Percentiles rank a stretch among this genome's conserved stretches.
These are phyloP conservation scores for Conticribra weissflogii DNA, from an alignment of 108 stramenopile species.

Conservation along the genomic window DNA sequence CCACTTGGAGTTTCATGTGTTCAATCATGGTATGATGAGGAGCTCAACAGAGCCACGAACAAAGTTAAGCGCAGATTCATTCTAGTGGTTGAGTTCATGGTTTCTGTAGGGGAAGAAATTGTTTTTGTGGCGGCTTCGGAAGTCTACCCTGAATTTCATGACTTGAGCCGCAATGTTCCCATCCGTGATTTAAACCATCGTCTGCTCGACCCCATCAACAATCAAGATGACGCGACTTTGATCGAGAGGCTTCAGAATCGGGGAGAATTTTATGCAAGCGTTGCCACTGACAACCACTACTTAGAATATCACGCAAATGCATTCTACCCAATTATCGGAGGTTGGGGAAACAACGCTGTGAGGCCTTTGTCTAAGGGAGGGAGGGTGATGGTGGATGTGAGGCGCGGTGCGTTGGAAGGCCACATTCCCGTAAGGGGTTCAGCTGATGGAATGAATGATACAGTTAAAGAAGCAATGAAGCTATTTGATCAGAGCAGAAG, in stretches of 20 bases:
- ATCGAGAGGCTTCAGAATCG: conserved; percentile 56
- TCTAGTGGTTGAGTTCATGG: conserved; percentile 63
- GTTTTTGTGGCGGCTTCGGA: conserved; percentile 73
- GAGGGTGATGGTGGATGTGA: conserved; percentile 71
- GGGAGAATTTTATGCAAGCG: conserved; percentile 71
- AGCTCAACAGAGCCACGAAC: conserved; percentile 63
- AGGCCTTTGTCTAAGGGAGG: conserved; percentile 66
- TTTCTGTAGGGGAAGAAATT: conserved; percentile 63
- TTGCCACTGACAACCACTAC: conserved; percentile 68
- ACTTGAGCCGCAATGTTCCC: conserved; percentile 56
- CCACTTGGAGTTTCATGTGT: conserved; percentile 65
- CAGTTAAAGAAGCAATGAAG: conserved; percentile 74
- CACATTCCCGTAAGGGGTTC: conserved; percentile 62
- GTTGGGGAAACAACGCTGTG: conserved; percentile 71
- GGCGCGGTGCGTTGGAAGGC: conserved; percentile 61
- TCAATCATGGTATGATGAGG: conserved; percentile 72
- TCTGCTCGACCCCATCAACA: conserved; percentile 30
- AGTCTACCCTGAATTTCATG: conserved; percentile 71
- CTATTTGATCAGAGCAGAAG: conserved; percentile 70
- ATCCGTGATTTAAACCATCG: conserved; percentile 63
- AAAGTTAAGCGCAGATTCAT: conserved; percentile 67
- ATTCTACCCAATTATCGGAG: conserved; percentile 71
- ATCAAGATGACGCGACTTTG: conserved; percentile 45
- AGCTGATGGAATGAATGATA: conserved; percentile 66
- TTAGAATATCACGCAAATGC: conserved; percentile 66